Percentiles rank a stretch among this genome's conserved stretches.
Evolutionary conservation across 1,284 basidiomycete species (phyloP).

Genomic region (Pseudozyma thailandica): DNA sequence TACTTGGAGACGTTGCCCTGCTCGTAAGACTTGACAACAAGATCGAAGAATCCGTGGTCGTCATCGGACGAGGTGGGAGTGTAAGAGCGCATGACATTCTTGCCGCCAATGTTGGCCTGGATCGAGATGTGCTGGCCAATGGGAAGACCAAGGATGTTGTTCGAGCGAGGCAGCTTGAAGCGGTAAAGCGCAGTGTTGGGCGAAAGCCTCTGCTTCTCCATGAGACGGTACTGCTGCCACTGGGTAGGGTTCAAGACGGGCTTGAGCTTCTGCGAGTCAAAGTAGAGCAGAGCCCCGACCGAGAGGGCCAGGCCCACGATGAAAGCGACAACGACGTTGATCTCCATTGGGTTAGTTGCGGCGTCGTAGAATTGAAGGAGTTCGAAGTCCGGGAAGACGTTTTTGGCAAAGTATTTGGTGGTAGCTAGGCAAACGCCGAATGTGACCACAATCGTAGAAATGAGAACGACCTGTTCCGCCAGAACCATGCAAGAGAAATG

Average conservation of each 20-base stretch:
- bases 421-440: conserved; percentile 45
- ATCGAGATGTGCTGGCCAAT: conserved; percentile 96
- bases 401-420: conserved; percentile 34
- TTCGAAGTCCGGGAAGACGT: conserved; percentile 37
- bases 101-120: conserved; percentile 88
- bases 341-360: conserved; percentile 62
- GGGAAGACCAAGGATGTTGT: conserved; percentile 87
- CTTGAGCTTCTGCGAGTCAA: conserved; percentile 59
- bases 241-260: conserved; percentile 78
- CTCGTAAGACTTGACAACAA: conserved; percentile 97
- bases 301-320: conserved; percentile 55
- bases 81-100: conserved; percentile 88
- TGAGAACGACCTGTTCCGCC: conserved; percentile 41
- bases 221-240: conserved; percentile 85
- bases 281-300: conserved; percentile 54
- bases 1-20: conserved; percentile 92
- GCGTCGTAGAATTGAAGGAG: conserved; percentile 50
- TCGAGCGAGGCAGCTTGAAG: conserved; percentile 79
- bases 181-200: conserved; percentile 96
- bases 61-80: conserved; percentile 94
- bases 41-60: conserved; percentile 90
- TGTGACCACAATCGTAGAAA: conserved; percentile 50
- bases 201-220: conserved; percentile 85
- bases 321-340: conserved; percentile 59
- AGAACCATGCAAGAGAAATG: conserved; percentile 34